Evolutionary conservation across 1,139 yeast species (phyloP).

Genomic region (Kluyveromyces sp.): DNA sequence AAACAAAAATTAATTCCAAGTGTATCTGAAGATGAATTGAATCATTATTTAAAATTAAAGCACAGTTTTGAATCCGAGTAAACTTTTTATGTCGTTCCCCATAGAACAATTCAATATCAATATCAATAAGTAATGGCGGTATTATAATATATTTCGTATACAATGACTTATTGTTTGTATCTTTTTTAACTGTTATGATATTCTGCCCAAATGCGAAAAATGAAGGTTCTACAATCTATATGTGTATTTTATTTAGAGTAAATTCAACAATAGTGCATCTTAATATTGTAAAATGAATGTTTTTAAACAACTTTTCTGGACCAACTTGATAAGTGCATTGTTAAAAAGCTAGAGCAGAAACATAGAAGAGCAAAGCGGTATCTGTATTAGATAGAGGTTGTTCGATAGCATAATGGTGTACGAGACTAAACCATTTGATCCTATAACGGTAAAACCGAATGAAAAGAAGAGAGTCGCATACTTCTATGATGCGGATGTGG

Average conservation of each 20-base stretch:
- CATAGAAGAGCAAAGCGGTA: too few species aligned
- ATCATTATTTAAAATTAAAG: slow-evolving; percentile 71
- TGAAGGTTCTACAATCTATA: neutral
- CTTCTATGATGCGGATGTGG: slow-evolving; percentile 79
- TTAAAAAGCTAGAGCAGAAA: too few species aligned
- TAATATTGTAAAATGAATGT: too few species aligned
- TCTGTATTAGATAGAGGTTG: neutral
- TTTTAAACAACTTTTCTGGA: too few species aligned
- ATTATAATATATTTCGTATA: neutral
- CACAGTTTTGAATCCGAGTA: slow-evolving; percentile 55
- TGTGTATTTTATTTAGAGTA: too few species aligned
- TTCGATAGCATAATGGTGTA: slow-evolving; percentile 28
- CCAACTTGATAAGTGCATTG: too few species aligned
- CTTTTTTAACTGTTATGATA: neutral
- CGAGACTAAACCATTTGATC: slow-evolving; percentile 50
- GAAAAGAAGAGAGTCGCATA: slow-evolving; percentile 59
- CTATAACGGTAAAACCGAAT: slow-evolving; percentile 46
- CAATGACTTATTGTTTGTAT: neutral
- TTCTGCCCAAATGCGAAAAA: neutral
- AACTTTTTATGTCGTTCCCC: neutral
- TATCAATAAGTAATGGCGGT: neutral
- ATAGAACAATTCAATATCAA: neutral
- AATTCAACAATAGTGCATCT: too few species aligned
- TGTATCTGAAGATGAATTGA: slow-evolving; percentile 80
- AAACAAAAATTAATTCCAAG: slow-evolving; percentile 67